These are phyloP conservation scores for Simplicillium sp. DNA, from an alignment of 2,329 filamentous ascomycete species.

Conservation along the genomic window DNA sequence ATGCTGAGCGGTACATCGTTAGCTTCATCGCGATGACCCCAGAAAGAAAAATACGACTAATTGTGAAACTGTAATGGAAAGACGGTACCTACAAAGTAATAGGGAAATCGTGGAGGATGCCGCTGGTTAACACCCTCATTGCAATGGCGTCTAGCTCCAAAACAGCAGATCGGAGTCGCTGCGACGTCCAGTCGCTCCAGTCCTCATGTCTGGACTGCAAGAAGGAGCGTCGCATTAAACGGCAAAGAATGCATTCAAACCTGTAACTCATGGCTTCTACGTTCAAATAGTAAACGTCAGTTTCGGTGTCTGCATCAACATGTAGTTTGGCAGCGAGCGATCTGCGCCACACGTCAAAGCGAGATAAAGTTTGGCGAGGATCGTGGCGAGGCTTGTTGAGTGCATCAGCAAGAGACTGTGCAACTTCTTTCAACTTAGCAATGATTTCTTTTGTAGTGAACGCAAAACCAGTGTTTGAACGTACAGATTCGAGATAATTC, in stretches of 20 bases:
- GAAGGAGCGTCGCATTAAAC: not conserved
- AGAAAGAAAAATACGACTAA: too few species aligned
- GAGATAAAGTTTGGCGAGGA: not conserved
- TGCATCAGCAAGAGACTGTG: not conserved
- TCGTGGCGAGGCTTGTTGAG: not conserved
- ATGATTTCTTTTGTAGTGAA: too few species aligned
- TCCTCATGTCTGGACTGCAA: not conserved
- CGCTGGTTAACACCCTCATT: not conserved
- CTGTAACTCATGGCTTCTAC: constrained; percentile 1
- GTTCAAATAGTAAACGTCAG: not conserved
- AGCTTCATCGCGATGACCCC: too few species aligned
- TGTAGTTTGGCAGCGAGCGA: constrained; percentile 1
- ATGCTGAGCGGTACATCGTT: not conserved
- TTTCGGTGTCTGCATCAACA: not conserved
- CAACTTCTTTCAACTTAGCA: too few species aligned
- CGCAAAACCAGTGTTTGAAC: too few species aligned
- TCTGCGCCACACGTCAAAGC: not conserved
- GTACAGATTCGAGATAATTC: not conserved
- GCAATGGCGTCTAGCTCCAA: constrained; percentile 3
- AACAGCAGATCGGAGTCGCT: constrained; percentile 1
- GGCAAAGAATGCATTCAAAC: constrained; percentile 2
- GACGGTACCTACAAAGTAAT: constrained; percentile 1
- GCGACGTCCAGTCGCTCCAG: not conserved
- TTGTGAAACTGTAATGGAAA: not conserved
- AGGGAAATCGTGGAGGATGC: not conserved